These are phyloP conservation scores for Lactarius deliciosus DNA, from an alignment of 768 basidiomycete genomes.

Conservation along the genomic window DNA sequence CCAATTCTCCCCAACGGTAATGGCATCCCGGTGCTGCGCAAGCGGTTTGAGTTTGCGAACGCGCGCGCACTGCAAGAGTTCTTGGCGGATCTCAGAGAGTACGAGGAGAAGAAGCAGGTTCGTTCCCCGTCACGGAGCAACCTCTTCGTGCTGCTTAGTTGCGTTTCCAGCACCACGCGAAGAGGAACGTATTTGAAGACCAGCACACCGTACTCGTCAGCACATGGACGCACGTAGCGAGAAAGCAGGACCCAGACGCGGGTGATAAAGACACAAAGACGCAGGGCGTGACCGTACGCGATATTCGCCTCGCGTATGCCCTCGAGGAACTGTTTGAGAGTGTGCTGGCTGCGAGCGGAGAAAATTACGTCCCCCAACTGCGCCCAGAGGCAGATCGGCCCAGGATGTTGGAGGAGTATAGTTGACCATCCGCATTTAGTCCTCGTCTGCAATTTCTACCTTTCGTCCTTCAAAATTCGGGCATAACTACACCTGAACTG, in stretches of 20 bases:
- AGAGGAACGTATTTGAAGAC: constrained; percentile 3
- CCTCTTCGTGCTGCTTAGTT: not conserved
- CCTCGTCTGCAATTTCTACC: not conserved
- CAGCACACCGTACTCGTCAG: constrained; percentile 19
- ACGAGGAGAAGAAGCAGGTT: constrained; percentile 16
- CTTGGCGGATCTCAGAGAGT: constrained; percentile 13
- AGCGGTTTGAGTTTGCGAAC: constrained; percentile 18
- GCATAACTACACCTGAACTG: not conserved
- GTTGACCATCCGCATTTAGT: not conserved
- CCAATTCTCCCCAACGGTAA: constrained; percentile 21
- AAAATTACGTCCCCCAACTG: constrained; percentile 6
- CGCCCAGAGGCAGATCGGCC: constrained; percentile 20
- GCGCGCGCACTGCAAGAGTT: constrained; percentile 4
- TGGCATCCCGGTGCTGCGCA: constrained; percentile 23
- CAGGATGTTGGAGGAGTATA: constrained; percentile 17
- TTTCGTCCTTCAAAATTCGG: not conserved
- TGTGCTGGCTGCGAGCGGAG: constrained; percentile 9
- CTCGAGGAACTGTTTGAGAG: constrained; percentile 23
- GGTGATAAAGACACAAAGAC: not conserved
- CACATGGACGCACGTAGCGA: constrained; percentile 25
- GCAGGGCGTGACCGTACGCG: constrained; percentile 24
- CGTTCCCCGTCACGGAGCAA: not conserved
- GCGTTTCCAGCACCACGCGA: constrained; percentile 19
- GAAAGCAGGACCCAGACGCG: not conserved
- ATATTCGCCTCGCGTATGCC: constrained; percentile 22